Evolutionary conservation across 2,329 filamentous ascomycete species (phyloP), one percentile per base, ranked within the genome.

Genomic region (Pseudonectria foliicola): DNA sequence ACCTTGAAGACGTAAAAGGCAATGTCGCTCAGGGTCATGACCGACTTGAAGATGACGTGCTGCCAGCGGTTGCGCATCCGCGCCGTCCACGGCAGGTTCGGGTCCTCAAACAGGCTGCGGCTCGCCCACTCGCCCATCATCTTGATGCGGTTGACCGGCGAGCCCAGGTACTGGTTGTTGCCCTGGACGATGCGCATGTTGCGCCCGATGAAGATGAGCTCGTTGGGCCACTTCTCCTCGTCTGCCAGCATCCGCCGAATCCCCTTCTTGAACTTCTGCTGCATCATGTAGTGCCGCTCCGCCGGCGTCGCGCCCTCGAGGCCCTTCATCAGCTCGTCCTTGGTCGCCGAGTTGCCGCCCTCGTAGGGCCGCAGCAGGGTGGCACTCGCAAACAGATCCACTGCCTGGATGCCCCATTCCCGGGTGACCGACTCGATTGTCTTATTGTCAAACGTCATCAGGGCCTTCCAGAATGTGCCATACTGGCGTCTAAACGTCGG

Each of bases 171-270:
- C 56, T 94, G 87, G 57, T 95, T 94, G 61, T 94, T 93, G 6
- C 82, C 86, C 61, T 95, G 88, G 3, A 95, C 88, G 52, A 95
- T 95, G 34, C 89, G 78, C 69, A 95, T 77, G 59, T 94, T 95
- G 26, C 89, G 77, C 2, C 86, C 87, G 49, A 95, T 88, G 60
- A 95, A 95, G 52, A 95, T 80, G 39, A 95, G 79, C 59, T 94
- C 88, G 54, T 84, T 82, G 4, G 89, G 89, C 80, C 85, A 90
- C 57, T 89, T 88, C 27, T 81, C 80, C 62, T 93, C 87, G 60
- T 95, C 87, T 7, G 77, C 77, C 6, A 95, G 73, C 38, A 95
- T 80, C 41, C 77, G 74, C 24, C 73, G 68, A 34, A 77, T 64
- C 2, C 71, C 72, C 41, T 85, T 75, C 57, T 85, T 85, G 67